A percentile compares a stretch with the other conserved stretches of the same genome.
Evolutionary conservation across 805 yeast species (phyloP).

Genomic region (Yueomyces sp.): DNA sequence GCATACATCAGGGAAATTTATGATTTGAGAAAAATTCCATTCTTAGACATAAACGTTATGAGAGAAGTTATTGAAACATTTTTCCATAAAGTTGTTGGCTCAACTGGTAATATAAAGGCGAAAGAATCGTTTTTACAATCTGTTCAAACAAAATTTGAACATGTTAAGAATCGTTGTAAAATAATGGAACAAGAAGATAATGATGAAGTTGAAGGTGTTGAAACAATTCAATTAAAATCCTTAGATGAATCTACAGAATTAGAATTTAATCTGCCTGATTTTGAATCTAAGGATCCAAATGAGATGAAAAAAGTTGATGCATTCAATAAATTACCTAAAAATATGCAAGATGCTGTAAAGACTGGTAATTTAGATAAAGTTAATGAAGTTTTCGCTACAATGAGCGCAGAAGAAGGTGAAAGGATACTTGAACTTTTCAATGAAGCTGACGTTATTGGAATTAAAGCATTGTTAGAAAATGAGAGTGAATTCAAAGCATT

Average conservation of each 20-base stretch:
- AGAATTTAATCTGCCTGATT: slow-evolving; percentile 54
- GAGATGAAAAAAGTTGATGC: slow-evolving; percentile 34
- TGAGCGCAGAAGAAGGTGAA: slow-evolving; percentile 73
- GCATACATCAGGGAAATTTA: slow-evolving; percentile 47
- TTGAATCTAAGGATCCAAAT: slow-evolving; percentile 33
- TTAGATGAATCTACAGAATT: slow-evolving; percentile 74
- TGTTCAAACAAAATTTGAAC: slow-evolving; percentile 58
- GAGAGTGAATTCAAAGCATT: slow-evolving; percentile 53
- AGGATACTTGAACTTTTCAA: slow-evolving; percentile 57
- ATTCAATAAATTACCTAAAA: slow-evolving; percentile 43
- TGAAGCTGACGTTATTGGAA: slow-evolving; percentile 71
- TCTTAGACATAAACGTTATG: slow-evolving; percentile 22
- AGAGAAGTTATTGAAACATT: slow-evolving; percentile 46
- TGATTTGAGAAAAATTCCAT: slow-evolving; percentile 24
- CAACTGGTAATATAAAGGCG: slow-evolving; percentile 39
- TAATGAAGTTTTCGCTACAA: slow-evolving; percentile 64
- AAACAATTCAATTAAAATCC: slow-evolving; percentile 75
- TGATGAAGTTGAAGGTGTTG: slow-evolving; percentile 39
- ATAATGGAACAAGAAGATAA: slow-evolving; percentile 42
- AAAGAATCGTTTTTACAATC: slow-evolving; percentile 57
- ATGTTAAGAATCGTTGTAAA: slow-evolving; percentile 61
- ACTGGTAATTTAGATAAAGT: slow-evolving; percentile 63
- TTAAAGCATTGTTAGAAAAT: slow-evolving; percentile 62
- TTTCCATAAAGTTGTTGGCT: slow-evolving; percentile 41
- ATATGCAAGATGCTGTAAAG: slow-evolving; percentile 64